Conservation (phyloP, 2,329 filamentous ascomycete species). For the Hymenoscyphus infarciens region DNA sequence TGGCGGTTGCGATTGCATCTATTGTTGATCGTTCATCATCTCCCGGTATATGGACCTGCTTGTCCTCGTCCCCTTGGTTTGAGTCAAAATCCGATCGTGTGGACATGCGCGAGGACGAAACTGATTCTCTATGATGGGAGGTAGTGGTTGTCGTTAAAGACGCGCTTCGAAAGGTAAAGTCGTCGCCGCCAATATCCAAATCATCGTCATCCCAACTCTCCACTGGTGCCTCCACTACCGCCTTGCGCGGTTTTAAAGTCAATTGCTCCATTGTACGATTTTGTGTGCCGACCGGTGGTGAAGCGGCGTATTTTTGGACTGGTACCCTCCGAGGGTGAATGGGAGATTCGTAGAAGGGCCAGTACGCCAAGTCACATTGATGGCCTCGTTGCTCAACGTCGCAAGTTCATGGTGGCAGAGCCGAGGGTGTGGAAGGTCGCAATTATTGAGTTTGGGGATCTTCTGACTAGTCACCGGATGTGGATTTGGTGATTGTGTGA, state of each 20-base stretch:
- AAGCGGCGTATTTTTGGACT: neutral
- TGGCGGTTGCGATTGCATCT: conserved; percentile 83
- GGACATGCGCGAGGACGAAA: conserved; percentile 80
- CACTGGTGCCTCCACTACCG: conserved; percentile 53
- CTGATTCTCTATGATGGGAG: conserved; percentile 65
- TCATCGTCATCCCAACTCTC: conserved; percentile 81
- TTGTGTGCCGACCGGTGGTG: neutral
- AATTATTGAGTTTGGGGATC: conserved; percentile 7
- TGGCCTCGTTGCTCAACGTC: conserved; percentile 25
- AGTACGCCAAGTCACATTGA: conserved; percentile 17
- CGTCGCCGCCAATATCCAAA: conserved; percentile 66
- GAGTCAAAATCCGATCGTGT: conserved; percentile 80
- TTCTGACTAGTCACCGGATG: neutral
- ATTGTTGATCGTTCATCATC: conserved; percentile 81
- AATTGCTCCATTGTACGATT: conserved; percentile 32
- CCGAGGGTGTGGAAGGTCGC: conserved; percentile 17
- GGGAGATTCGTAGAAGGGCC: conserved; percentile 17
- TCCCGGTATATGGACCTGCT: conserved; percentile 77
- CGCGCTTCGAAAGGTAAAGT: conserved; percentile 55
- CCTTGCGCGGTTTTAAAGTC: conserved; percentile 33
- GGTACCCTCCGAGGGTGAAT: neutral
- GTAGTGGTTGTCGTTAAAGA: conserved; percentile 38
- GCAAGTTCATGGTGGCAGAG: conserved; percentile 25
- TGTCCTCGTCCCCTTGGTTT: conserved; percentile 76
- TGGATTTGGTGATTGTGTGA: conserved; percentile 7